These are phyloP conservation scores for Hypomyces perniciosus DNA, from an alignment of 2,329 filamentous ascomycete species.

Conservation along the genomic window DNA sequence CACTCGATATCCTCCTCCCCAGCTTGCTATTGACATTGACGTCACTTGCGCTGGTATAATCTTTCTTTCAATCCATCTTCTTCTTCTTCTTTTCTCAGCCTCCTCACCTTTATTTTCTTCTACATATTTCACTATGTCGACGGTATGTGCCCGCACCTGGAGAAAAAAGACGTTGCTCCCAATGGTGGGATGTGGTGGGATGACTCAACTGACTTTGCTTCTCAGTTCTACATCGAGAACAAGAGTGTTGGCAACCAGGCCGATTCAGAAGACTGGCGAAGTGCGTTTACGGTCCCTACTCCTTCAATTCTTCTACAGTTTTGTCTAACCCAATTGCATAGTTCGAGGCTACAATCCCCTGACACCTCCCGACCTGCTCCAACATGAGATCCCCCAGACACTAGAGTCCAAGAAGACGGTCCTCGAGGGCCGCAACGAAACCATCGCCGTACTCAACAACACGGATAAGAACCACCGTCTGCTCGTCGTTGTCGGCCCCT, in stretches of 20 bases:
- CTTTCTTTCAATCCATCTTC: neutral
- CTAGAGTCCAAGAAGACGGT: conserved; percentile 54
- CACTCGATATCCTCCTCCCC: too few species aligned
- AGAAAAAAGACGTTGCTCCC: neutral
- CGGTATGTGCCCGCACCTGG: conserved; percentile 1
- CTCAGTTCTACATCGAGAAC: conserved; percentile 67
- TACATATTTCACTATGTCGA: conserved; percentile 6
- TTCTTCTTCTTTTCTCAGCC: neutral
- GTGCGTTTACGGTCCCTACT: conserved; percentile 41
- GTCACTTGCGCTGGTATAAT: neutral
- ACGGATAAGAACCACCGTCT: conserved; percentile 55
- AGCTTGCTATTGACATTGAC: neutral
- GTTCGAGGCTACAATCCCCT: conserved; percentile 89
- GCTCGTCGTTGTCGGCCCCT: conserved; percentile 81
- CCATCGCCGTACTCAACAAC: conserved; percentile 62
- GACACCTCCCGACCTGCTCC: conserved; percentile 87
- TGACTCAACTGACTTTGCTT: conserved; percentile 7
- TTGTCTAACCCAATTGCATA: conserved; percentile 30
- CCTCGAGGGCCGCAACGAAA: conserved; percentile 55
- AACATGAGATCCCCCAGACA: conserved; percentile 76
- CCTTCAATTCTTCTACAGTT: neutral
- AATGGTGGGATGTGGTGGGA: conserved; percentile 18
- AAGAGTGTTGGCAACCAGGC: conserved; percentile 70
- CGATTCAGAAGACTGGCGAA: conserved; percentile 75
- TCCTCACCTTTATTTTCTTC: neutral